phyloP scores from a whole-genome alignment of 2,329 filamentous ascomycete species.

The Fusarium cicatricum region DNA sequence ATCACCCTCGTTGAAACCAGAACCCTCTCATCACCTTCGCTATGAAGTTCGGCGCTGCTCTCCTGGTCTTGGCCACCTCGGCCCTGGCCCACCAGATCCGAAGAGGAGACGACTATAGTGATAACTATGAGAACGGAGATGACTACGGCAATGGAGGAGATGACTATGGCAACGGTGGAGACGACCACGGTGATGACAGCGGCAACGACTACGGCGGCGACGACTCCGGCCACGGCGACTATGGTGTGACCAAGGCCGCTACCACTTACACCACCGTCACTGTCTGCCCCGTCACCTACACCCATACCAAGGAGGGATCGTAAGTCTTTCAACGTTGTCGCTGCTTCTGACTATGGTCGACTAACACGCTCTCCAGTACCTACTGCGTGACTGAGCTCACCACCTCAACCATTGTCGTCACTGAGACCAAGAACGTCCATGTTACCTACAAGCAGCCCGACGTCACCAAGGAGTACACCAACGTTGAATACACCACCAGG shows the following conservation, averaged over 20 bases:
- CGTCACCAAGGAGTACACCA: constrained; percentile 45
- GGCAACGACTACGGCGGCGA: constrained; percentile 5
- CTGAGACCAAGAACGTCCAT: constrained; percentile 50
- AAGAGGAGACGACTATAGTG: constrained; percentile 21
- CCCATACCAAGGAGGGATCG: constrained; percentile 51
- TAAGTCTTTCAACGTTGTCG: constrained; percentile 41
- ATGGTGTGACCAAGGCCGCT: constrained; percentile 30
- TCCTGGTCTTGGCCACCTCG: constrained; percentile 39
- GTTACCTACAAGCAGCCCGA: constrained; percentile 46
- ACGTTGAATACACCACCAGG: constrained; percentile 51
- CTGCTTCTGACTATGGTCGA: constrained; percentile 35
- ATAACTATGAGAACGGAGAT: constrained; percentile 10
- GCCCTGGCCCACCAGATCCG: constrained; percentile 35
- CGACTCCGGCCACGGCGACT: constrained; percentile 13
- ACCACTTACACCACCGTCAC: constrained; percentile 54
- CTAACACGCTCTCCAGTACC: constrained; percentile 45
- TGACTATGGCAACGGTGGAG: constrained; percentile 5
- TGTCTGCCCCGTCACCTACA: constrained; percentile 56
- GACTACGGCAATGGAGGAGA: constrained; percentile 10
- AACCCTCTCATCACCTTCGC: constrained; percentile 16
- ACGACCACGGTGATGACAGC: constrained; percentile 7
- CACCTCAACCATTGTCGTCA: constrained; percentile 55
- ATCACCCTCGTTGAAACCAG: constrained; percentile 28
- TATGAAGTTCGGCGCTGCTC: constrained; percentile 40
- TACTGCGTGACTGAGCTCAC: constrained; percentile 53